phyloP scores from a whole-genome alignment of 2,329 filamentous ascomycete species.

The Alternaria tenuissima region DNA sequence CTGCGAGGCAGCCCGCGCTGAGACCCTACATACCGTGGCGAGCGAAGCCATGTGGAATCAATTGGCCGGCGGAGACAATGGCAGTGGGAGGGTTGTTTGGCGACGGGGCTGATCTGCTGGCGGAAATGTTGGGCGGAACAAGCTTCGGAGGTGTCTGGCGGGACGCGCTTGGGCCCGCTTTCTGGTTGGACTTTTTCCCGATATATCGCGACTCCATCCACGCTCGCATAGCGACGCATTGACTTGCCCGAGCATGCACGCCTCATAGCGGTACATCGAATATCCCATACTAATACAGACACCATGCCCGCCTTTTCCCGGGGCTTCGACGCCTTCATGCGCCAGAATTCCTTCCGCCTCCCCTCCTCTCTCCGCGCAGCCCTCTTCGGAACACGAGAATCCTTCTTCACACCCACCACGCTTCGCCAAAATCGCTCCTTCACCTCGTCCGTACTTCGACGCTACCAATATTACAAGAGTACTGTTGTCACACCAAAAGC shows the following conservation, averaged over 20 bases:
- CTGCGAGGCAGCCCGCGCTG: conserved; percentile 66
- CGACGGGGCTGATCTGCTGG: conserved; percentile 25
- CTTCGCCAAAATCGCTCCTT: conserved; percentile 30
- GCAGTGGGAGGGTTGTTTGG: conserved; percentile 17
- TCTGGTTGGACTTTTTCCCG: conserved; percentile 24
- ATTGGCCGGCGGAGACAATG: conserved; percentile 32
- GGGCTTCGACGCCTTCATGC: conserved; percentile 39
- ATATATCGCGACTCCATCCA: neutral
- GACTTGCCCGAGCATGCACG: conserved; percentile 2
- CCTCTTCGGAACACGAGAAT: conserved; percentile 37
- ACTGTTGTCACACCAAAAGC: conserved; percentile 11
- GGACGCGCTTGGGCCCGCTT: conserved; percentile 26
- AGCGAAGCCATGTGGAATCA: conserved; percentile 69
- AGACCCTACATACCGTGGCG: conserved; percentile 69
- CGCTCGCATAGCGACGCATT: neutral
- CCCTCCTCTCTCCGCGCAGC: conserved; percentile 45
- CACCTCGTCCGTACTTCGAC: conserved; percentile 33
- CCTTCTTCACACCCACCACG: conserved; percentile 27
- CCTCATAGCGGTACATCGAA: neutral
- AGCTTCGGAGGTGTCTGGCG: conserved; percentile 32
- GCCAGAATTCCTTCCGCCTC: conserved; percentile 40
- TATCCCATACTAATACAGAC: neutral
- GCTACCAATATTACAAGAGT: conserved; percentile 31
- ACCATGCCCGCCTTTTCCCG: conserved; percentile 46
- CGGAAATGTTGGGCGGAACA: conserved; percentile 48